Conservation (phyloP, 2,329 filamentous ascomycete species). For the Hypoxylon sp. region DNA sequence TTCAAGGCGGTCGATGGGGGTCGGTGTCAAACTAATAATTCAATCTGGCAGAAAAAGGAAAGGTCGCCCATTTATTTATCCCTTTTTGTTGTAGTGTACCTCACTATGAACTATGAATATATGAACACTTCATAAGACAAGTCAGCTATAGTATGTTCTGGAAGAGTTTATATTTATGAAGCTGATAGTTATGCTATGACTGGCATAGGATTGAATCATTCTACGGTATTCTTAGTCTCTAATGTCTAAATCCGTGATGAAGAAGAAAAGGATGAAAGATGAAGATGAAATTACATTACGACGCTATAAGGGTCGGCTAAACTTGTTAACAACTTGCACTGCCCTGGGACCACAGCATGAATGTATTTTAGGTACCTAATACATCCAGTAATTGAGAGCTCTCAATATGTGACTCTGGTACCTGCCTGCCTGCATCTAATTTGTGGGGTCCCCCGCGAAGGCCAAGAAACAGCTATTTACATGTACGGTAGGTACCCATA, state of each 20-base stretch:
- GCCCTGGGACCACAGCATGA: too few species aligned
- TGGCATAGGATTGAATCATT: neutral
- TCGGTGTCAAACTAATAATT: conserved; percentile 4
- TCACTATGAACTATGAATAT: neutral
- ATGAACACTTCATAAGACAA: neutral
- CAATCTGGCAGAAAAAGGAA: neutral
- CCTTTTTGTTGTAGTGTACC: neutral
- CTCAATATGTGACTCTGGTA: too few species aligned
- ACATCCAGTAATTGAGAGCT: too few species aligned
- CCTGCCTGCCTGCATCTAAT: too few species aligned
- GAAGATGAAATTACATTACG: conserved; percentile 21
- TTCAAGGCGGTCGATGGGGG: conserved; percentile 10
- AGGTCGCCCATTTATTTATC: neutral
- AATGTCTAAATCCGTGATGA: neutral
- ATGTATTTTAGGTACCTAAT: too few species aligned
- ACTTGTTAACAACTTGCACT: neutral
- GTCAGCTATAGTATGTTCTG: neutral
- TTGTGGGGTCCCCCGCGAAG: neutral
- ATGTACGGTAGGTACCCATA: too few species aligned
- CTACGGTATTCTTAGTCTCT: neutral
- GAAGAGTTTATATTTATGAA: neutral
- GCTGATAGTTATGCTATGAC: neutral
- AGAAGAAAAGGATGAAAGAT: conserved; percentile 14
- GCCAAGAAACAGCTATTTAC: neutral
- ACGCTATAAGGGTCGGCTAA: conserved; percentile 13